Conservation (phyloP, 345 rosid species). For the Combretum micranthum region DNA sequence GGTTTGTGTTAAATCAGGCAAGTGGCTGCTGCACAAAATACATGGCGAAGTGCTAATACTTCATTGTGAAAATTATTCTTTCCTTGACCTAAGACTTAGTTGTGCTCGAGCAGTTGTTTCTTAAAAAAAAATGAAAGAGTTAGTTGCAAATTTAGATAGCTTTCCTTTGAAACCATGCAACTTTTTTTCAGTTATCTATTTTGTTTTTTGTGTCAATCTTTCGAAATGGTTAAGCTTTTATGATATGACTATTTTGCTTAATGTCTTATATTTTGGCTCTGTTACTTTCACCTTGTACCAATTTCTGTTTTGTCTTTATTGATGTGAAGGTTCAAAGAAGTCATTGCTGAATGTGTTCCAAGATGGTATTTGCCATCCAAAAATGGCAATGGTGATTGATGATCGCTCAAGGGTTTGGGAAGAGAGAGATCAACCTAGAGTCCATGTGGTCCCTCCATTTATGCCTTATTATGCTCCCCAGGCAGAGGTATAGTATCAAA, state of each 20-base stretch:
- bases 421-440: slow-evolving; percentile 96
- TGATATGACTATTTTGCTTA: neutral
- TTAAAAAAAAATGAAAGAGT: neutral
- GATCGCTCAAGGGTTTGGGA: slow-evolving; percentile 97
- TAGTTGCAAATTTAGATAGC: neutral
- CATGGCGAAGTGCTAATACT: slow-evolving; percentile 1
- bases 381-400: slow-evolving; percentile 99
- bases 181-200: too few species aligned
- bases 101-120: neutral
- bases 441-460: slow-evolving; percentile 92
- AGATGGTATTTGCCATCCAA: slow-evolving; percentile 88
- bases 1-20: slow-evolving; percentile 93
- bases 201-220: slow-evolving; percentile 5
- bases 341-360: slow-evolving; percentile 80
- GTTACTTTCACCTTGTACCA: neutral
- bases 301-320: slow-evolving; percentile 3
- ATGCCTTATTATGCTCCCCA: slow-evolving; percentile 96
- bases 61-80: neutral
- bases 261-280: neutral
- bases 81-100: neutral
- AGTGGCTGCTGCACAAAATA: slow-evolving; percentile 8
- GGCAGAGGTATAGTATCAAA: slow-evolving; percentile 62
- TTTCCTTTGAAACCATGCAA: neutral
- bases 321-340: slow-evolving; percentile 60
- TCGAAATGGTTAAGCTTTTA: slow-evolving; percentile 10